Evolutionary conservation across 352 stramenopile genomes (phyloP).

Genomic region (Thraustotheca clavata): DNA sequence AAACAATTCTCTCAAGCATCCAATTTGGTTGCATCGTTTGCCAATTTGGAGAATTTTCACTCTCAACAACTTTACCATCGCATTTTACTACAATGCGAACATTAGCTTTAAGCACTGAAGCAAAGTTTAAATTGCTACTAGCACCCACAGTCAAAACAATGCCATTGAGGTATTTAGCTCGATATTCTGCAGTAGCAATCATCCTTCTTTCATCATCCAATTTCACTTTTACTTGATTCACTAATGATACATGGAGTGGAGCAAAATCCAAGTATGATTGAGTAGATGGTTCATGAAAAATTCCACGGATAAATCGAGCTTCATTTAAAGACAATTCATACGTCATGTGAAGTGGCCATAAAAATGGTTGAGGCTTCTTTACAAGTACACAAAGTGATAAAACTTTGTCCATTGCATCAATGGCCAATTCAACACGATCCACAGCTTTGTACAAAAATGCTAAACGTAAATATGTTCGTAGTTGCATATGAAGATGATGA

Average conservation of each 20-base stretch:
- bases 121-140: neutral
- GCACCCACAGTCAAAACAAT: slow-evolving; percentile 9
- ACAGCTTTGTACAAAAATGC: slow-evolving; percentile 1
- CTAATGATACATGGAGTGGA: neutral
- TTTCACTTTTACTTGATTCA: neutral
- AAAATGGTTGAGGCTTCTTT: neutral
- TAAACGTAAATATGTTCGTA: neutral
- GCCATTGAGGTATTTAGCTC: neutral
- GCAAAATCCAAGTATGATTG: neutral
- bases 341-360: neutral
- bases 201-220: neutral
- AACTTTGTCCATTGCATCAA: neutral
- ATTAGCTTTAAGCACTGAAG: neutral
- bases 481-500: neutral
- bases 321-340: neutral
- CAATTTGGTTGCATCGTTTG: slow-evolving; percentile 18
- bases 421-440: neutral
- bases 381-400: neutral
- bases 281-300: neutral
- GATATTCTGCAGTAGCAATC: neutral
- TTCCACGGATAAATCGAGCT: slow-evolving; percentile 9
- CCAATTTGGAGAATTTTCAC: neutral
- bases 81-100: slow-evolving; percentile 7
- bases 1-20: neutral
- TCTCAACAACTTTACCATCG: neutral